Evolutionary conservation across 2,329 filamentous ascomycete genomes (phyloP).

Genomic region (Ophiostoma tasmaniense): DNA sequence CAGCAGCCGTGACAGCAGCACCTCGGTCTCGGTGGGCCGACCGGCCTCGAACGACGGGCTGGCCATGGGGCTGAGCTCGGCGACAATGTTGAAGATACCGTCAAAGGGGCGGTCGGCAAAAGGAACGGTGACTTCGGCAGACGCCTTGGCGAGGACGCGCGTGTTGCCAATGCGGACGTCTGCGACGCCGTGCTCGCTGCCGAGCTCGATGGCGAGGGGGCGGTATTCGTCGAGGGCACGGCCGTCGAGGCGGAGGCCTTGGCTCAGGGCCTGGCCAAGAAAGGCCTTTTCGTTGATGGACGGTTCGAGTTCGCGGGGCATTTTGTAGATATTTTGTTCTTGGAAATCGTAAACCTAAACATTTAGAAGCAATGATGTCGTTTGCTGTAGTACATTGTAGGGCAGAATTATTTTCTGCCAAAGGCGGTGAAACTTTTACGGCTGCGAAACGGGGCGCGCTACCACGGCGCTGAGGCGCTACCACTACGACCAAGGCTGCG

Average conservation of each 20-base stretch:
- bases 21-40: constrained; percentile 73
- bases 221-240: constrained; percentile 75
- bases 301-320: constrained; percentile 89
- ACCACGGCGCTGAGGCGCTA: not conserved
- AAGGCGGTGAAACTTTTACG: constrained; percentile 23
- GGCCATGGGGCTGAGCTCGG: constrained; percentile 87
- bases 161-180: constrained; percentile 87
- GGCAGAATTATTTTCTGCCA: constrained; percentile 21
- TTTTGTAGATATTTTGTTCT: too few relatives aligned
- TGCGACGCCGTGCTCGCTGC: constrained; percentile 82
- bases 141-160: constrained; percentile 75
- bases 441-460: not conserved
- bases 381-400: not conserved
- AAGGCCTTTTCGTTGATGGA: constrained; percentile 85
- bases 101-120: constrained; percentile 87
- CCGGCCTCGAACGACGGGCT: constrained; percentile 84
- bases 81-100: constrained; percentile 85
- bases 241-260: constrained; percentile 76
- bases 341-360: too few relatives aligned
- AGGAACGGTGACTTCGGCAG: constrained; percentile 79
- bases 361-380: too few relatives aligned
- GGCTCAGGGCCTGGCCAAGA: constrained; percentile 69
- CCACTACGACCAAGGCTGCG: not conserved
- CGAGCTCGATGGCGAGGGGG: constrained; percentile 68
- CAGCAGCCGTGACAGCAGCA: constrained; percentile 76